A percentile compares a stretch with the other conserved stretches of the same genome.
Evolutionary conservation across 169 alveolate genomes (phyloP).

Genomic region (Plasmodium berghei): DNA sequence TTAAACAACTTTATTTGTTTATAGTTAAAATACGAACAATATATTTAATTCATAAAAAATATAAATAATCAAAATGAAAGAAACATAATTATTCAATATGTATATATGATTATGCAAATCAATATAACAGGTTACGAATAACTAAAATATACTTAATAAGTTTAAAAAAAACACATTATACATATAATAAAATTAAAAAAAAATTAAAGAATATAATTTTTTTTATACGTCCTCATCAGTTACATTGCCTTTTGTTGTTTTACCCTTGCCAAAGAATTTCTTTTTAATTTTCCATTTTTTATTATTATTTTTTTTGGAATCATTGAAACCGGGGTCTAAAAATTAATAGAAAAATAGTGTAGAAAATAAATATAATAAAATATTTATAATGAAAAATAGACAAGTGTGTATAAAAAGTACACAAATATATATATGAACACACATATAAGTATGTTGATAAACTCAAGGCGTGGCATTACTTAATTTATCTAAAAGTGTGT

Average conservation of each 20-base stretch:
- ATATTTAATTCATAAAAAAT: too few species aligned
- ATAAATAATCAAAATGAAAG: too few species aligned
- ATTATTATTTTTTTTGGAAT: constrained; percentile 12
- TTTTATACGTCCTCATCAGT: too few species aligned
- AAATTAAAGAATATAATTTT: neutral
- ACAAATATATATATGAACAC: neutral
- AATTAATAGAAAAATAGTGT: neutral
- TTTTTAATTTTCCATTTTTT: constrained; percentile 34
- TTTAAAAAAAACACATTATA: too few species aligned
- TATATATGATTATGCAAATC: too few species aligned
- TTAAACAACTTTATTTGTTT: too few species aligned
- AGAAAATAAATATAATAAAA: neutral
- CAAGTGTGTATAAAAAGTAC: neutral
- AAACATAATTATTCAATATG: too few species aligned
- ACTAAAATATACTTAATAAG: too few species aligned
- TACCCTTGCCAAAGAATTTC: constrained; percentile 65
- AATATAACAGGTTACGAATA: too few species aligned
- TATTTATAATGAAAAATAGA: neutral
- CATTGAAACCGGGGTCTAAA: constrained; percentile 9
- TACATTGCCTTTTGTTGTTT: constrained; percentile 25
- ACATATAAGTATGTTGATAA: neutral
- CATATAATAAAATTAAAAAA: neutral
- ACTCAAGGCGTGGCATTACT: constrained; percentile 14
- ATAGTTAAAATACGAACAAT: too few species aligned
- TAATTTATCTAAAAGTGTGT: constrained; percentile 34